Conservation (phyloP, 1,284 basidiomycete species). For the Moesziomyces parantarcticus region DNA sequence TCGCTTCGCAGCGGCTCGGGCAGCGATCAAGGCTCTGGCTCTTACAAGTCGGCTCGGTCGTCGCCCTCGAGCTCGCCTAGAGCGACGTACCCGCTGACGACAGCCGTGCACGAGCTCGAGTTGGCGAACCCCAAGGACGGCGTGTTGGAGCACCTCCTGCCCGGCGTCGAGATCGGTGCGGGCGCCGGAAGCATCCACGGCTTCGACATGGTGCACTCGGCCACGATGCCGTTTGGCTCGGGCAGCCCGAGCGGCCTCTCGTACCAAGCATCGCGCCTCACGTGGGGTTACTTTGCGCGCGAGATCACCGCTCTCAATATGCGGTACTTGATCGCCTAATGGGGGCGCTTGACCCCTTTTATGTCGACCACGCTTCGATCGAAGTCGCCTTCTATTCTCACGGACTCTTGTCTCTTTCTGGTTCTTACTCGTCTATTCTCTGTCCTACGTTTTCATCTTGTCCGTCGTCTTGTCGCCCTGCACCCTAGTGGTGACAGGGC, state of each 20-base stretch:
- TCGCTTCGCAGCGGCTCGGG: constrained; percentile 19
- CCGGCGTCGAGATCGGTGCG: constrained; percentile 54
- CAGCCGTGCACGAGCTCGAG: not conserved
- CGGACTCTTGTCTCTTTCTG: not conserved
- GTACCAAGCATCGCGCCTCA: constrained; percentile 41
- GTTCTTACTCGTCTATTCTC: not conserved
- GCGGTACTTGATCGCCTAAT: constrained; percentile 61
- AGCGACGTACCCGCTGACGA: constrained; percentile 1
- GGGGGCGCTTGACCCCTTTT: too few species aligned
- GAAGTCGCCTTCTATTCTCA: not conserved
- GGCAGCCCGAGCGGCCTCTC: constrained; percentile 51
- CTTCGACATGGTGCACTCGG: constrained; percentile 36
- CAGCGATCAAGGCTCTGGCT: constrained; percentile 40
- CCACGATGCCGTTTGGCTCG: constrained; percentile 45
- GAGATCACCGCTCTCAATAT: constrained; percentile 61
- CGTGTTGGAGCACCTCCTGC: constrained; percentile 23
- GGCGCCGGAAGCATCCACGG: constrained; percentile 55
- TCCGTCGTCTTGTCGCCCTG: not conserved
- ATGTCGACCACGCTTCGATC: too few species aligned
- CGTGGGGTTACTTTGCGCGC: constrained; percentile 56
- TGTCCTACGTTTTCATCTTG: not conserved
- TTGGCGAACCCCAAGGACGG: not conserved
- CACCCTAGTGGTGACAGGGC: not conserved
- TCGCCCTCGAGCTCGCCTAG: constrained; percentile 31
- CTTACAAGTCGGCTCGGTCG: constrained; percentile 36